Conservation (phyloP, 768 basidiomycete species). For the Lactarius tabidus region DNA sequence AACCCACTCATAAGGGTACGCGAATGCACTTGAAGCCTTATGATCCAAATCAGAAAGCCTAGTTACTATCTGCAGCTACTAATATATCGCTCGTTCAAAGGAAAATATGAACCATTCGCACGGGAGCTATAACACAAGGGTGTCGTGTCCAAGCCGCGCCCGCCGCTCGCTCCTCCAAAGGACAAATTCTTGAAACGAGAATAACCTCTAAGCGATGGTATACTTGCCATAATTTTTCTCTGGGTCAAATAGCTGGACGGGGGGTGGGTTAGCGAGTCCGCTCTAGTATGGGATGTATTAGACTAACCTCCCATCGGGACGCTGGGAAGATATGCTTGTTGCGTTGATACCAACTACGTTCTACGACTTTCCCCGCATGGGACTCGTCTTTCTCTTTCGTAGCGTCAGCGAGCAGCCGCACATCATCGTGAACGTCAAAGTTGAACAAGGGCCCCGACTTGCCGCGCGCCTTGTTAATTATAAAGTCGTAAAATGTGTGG, state of each 20-base stretch:
- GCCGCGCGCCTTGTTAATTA: conserved; percentile 95
- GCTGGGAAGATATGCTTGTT: conserved; percentile 99
- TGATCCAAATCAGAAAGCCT: neutral
- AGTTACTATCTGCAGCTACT: neutral
- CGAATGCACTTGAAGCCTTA: neutral
- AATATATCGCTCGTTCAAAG: neutral
- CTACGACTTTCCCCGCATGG: conserved; percentile 98
- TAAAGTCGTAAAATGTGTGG: conserved; percentile 97
- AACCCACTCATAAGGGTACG: neutral
- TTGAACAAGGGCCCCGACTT: conserved; percentile 98
- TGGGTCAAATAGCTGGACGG: conserved; percentile 77
- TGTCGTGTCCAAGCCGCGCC: too few relatives aligned
- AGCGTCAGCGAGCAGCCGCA: conserved; percentile 89
- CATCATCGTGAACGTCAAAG: conserved; percentile 99
- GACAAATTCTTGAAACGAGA: neutral
- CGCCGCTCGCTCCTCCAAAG: neutral
- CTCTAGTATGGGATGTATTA: neutral
- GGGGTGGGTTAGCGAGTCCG: neutral
- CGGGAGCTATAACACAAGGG: neutral
- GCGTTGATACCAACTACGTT: conserved; percentile 90
- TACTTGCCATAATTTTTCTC: conserved; percentile 93
- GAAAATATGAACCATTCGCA: neutral
- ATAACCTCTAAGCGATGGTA: conserved; percentile 51
- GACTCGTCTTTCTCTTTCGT: conserved; percentile 97
- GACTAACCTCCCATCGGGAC: conserved; percentile 89